Evolutionary conservation across 2,329 filamentous ascomycete genomes (phyloP).

Genomic region (Davidsoniella neocaledoniae): DNA sequence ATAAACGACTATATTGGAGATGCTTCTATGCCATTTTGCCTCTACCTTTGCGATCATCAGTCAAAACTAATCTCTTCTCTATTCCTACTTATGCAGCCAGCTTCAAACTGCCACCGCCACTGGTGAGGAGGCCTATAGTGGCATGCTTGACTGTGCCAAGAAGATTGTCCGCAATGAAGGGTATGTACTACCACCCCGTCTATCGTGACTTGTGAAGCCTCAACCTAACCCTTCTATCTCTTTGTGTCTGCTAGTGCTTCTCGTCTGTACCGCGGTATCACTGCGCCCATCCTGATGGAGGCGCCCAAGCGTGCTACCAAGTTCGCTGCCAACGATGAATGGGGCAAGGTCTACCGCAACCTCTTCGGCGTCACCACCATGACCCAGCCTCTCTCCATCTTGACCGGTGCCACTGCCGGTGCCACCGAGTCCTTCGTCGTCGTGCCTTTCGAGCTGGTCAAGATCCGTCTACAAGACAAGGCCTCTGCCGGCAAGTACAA

Average conservation of each 20-base stretch:
- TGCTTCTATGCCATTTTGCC: background rate
- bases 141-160: conserved; percentile 94
- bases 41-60: too few species aligned
- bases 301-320: conserved; percentile 88
- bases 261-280: conserved; percentile 88
- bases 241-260: conserved; percentile 43
- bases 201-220: background rate
- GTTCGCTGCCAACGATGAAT: conserved; percentile 97
- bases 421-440: conserved; percentile 95
- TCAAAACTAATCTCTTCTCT: too few species aligned
- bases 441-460: conserved; percentile 94
- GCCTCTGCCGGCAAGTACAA: conserved; percentile 78
- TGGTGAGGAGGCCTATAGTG: conserved; percentile 76
- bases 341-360: conserved; percentile 86
- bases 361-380: conserved; percentile 72
- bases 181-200: conserved; percentile 32
- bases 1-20: too few species aligned
- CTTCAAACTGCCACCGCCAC: conserved; percentile 59
- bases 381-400: conserved; percentile 77
- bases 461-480: conserved; percentile 94
- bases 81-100: conserved; percentile 39
- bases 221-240: background rate
- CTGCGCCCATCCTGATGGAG: conserved; percentile 94
- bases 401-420: conserved; percentile 87
- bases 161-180: conserved; percentile 96